A percentile compares a stretch with the other conserved stretches of the same genome.
phyloP scores from a whole-genome alignment of 305 asterid species.

The Andrographis paniculata region DNA sequence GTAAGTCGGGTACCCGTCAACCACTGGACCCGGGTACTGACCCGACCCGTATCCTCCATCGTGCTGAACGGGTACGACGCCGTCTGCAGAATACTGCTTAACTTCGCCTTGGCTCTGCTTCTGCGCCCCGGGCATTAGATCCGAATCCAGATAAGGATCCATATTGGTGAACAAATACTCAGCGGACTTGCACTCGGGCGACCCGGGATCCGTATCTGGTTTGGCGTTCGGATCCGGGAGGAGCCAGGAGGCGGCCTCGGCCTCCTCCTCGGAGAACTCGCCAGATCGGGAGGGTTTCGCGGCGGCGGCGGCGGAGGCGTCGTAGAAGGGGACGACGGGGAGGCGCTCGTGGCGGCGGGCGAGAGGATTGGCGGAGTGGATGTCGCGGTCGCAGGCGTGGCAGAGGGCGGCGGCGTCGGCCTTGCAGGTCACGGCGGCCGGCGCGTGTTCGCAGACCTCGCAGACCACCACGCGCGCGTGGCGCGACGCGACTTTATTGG shows the following conservation, averaged over 20 bases:
- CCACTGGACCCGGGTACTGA: slow-evolving; percentile 43
- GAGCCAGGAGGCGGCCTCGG: not conserved
- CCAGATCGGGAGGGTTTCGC: not conserved
- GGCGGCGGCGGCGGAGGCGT: not conserved
- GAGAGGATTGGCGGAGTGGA: not conserved
- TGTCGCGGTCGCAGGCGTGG: slow-evolving; percentile 1
- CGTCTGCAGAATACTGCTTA: slow-evolving; percentile 21
- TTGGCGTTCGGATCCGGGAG: not conserved
- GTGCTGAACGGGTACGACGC: slow-evolving; percentile 60
- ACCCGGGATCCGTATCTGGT: not conserved
- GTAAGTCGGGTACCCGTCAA: slow-evolving; percentile 53
- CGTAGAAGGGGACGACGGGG: not conserved
- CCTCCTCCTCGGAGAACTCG: not conserved
- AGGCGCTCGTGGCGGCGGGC: slow-evolving; percentile 4
- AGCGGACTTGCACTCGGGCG: not conserved
- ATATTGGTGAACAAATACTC: too few species aligned
- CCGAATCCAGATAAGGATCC: not conserved
- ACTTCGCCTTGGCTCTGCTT: not conserved
- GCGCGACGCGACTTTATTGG: not conserved
- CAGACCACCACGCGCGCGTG: not conserved
- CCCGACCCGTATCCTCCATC: slow-evolving; percentile 19
- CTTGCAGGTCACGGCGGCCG: not conserved
- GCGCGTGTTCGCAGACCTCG: slow-evolving; percentile 1
- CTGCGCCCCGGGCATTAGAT: not conserved
- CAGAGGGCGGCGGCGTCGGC: slow-evolving; percentile 1